phyloP scores from a whole-genome alignment of 2,329 filamentous ascomycete species.

The Lecanicillium sp. region DNA sequence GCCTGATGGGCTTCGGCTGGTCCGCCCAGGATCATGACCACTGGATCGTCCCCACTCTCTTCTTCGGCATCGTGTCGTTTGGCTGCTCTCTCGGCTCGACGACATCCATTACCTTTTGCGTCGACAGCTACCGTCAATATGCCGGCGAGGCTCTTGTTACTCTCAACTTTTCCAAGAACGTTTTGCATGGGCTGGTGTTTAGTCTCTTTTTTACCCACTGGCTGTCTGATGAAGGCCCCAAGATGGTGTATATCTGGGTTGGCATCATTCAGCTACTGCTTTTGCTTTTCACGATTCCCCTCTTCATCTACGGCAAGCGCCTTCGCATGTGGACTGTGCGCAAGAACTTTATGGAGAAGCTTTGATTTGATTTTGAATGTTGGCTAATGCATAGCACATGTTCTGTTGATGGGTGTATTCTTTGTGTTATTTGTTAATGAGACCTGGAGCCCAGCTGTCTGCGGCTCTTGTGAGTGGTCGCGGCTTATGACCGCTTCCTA shows the following conservation, averaged over 20 bases:
- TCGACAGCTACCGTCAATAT: constrained; percentile 89
- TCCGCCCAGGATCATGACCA: constrained; percentile 65
- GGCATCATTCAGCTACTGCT: constrained; percentile 79
- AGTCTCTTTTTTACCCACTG: constrained; percentile 82
- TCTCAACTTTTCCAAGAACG: constrained; percentile 89
- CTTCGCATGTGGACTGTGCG: constrained; percentile 90
- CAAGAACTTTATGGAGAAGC: constrained; percentile 80
- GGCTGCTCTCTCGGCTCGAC: constrained; percentile 87
- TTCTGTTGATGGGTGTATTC: not conserved
- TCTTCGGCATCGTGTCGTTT: constrained; percentile 89
- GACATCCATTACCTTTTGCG: constrained; percentile 87
- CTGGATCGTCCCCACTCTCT: constrained; percentile 90
- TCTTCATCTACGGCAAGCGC: constrained; percentile 92
- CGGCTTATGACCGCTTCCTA: too few species aligned
- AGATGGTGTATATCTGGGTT: constrained; percentile 72
- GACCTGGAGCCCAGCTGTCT: too few species aligned
- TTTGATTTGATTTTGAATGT: constrained; percentile 20
- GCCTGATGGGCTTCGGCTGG: constrained; percentile 97
- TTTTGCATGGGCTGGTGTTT: constrained; percentile 86
- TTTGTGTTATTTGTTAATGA: too few species aligned
- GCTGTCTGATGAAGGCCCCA: constrained; percentile 69
- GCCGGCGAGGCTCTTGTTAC: constrained; percentile 92
- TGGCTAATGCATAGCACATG: not conserved
- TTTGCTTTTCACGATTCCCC: constrained; percentile 71
- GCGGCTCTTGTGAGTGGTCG: too few species aligned